Conservation (phyloP, 2,329 filamentous ascomycete genomes). For the Myrmaecium sp. region DNA sequence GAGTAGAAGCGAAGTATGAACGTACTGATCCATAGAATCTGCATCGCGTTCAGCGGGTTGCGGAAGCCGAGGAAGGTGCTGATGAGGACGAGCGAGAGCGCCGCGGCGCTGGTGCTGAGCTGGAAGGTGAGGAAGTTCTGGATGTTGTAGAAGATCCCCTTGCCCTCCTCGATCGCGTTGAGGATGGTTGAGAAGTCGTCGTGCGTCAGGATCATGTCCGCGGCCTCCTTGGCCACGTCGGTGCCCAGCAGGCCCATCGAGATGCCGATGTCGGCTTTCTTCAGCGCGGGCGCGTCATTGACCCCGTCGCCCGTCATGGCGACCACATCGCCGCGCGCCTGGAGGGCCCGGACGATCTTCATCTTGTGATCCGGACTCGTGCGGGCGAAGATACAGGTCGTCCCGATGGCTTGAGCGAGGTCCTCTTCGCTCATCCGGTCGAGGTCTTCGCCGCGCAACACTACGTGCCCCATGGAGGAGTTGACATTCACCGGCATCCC, state of each 20-base stretch:
- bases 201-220: slow-evolving; percentile 85
- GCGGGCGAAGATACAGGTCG: slow-evolving; percentile 86
- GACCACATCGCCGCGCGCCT: slow-evolving; percentile 86
- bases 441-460: slow-evolving; percentile 80
- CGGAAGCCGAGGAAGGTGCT: slow-evolving; percentile 88
- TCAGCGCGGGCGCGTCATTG: slow-evolving; percentile 90
- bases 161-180: slow-evolving; percentile 92
- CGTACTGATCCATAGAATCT: slow-evolving; percentile 99
- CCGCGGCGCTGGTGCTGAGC: slow-evolving; percentile 88
- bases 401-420: slow-evolving; percentile 66
- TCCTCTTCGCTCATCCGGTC: slow-evolving; percentile 79
- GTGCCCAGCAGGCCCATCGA: slow-evolving; percentile 92
- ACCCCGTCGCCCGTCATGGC: slow-evolving; percentile 98
- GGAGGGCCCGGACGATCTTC: slow-evolving; percentile 85
- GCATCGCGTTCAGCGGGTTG: slow-evolving; percentile 96
- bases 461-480: slow-evolving; percentile 44
- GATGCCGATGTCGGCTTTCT: slow-evolving; percentile 95
- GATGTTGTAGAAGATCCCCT: slow-evolving; percentile 98
- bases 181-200: slow-evolving; percentile 87
- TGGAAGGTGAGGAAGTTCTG: slow-evolving; percentile 99
- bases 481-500: slow-evolving; percentile 68
- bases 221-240: slow-evolving; percentile 89
- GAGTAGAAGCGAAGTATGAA: slow-evolving; percentile 11
- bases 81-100: slow-evolving; percentile 75
- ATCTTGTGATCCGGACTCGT: slow-evolving; percentile 97